Evolutionary conservation across 345 rosid genomes (phyloP).

Genomic region (Durio zibethinus): DNA sequence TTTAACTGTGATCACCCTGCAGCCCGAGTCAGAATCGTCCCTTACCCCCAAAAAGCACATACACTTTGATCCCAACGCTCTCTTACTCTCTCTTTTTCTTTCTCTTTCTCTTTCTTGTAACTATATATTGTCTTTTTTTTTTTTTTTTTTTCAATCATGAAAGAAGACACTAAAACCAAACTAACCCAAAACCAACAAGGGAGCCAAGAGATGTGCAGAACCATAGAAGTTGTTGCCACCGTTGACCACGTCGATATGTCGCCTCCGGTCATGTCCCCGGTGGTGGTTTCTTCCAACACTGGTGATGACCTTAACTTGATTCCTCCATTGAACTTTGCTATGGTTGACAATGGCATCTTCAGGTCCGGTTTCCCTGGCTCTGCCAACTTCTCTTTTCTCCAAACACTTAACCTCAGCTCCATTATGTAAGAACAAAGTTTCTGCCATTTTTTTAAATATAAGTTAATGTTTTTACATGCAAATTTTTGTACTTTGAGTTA

Average conservation of each 20-base stretch:
- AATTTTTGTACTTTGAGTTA: constrained; percentile 10
- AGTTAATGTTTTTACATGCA: not conserved
- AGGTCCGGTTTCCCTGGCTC: constrained; percentile 94
- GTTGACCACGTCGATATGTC: constrained; percentile 40
- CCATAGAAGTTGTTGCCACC: constrained; percentile 46
- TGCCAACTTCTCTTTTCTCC: constrained; percentile 83
- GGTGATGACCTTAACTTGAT: constrained; percentile 44
- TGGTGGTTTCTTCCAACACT: constrained; percentile 19
- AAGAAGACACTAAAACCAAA: constrained; percentile 14
- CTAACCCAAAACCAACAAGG: not conserved
- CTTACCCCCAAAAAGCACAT: constrained; percentile 15
- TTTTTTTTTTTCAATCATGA: constrained; percentile 5
- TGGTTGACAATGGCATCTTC: constrained; percentile 94
- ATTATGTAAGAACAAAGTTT: constrained; percentile 62
- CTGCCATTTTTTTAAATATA: not conserved
- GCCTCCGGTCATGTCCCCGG: constrained; percentile 15
- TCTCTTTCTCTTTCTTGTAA: too few relatives aligned
- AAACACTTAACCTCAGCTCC: constrained; percentile 85
- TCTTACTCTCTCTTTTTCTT: too few relatives aligned
- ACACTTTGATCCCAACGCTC: constrained; percentile 13
- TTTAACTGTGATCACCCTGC: not conserved
- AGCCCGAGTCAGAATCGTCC: not conserved
- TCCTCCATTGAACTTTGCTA: constrained; percentile 89
- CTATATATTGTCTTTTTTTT: not conserved
- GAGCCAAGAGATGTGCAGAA: constrained; percentile 33